A percentile compares a stretch with the other conserved stretches of the same genome.
phyloP scores from a whole-genome alignment of 179 eudicot genomes.

The Camellia oleifera region DNA sequence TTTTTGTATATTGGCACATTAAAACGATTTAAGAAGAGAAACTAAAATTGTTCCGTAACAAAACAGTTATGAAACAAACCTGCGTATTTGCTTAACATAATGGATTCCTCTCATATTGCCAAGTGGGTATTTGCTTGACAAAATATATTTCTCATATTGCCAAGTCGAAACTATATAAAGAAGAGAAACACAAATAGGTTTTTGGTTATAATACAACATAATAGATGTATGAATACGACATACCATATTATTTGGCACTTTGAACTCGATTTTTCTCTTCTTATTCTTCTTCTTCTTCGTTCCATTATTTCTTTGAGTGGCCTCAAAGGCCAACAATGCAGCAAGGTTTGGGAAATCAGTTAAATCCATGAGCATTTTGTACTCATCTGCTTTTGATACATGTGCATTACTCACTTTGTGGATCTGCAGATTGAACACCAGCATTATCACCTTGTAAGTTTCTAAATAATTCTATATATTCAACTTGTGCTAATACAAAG shows the following conservation, averaged over 20 bases:
- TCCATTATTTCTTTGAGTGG: neutral
- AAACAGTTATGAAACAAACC: neutral
- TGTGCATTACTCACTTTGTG: neutral
- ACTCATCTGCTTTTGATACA: neutral
- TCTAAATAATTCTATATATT: too few relatives aligned
- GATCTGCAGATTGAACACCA: neutral
- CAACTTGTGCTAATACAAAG: too few relatives aligned
- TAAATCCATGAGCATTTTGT: slow-evolving; percentile 6
- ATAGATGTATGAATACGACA: neutral
- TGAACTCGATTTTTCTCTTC: neutral
- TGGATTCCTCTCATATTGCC: neutral
- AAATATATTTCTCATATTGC: neutral
- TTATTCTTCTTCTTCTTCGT: neutral
- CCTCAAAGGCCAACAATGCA: neutral
- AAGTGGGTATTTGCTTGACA: neutral
- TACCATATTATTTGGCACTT: neutral
- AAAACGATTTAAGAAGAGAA: too few relatives aligned
- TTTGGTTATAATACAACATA: neutral
- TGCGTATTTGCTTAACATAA: neutral
- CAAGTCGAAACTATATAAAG: neutral
- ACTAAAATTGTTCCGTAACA: neutral
- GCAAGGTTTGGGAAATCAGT: neutral
- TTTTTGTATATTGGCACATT: too few relatives aligned
- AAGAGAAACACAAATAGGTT: neutral
- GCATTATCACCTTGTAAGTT: neutral